Evolutionary conservation across 2,329 filamentous ascomycete species (phyloP), one percentile per base, ranked within the genome.

Genomic region (Diaporthe citrichinensis): DNA sequence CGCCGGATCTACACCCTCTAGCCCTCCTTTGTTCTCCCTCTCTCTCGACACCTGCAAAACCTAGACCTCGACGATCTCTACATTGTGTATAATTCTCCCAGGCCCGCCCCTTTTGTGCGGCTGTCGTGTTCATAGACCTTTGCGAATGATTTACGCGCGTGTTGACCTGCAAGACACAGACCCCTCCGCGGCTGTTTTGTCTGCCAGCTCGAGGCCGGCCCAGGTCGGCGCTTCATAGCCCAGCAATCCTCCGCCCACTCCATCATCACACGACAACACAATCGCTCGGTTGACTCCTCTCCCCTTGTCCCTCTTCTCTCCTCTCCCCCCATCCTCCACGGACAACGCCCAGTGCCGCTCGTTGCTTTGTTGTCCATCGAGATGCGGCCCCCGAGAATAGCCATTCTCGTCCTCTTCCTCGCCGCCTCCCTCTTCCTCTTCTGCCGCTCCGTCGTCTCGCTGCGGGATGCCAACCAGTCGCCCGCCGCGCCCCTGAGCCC

Each of bases 311-410:
- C 31, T 55, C 41, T n/a, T 25, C 44, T 25, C 55, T 34, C 39
- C 28, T 34, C 46, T 3, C 20, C 25, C 53, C 34, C 20, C 25
- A 12, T 20, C 31, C 34, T 39, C 46, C 34, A 46, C 51, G 36
- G 67, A 53, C 58, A 41, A 55, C 71, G 20, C 25, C 36, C 31
- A 44, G 28, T 62, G 58, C 53, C 55, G 46, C 49, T 25, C 51
- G 25, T 65, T 44, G 39, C 25, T 44, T 73, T 65, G 49, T 69
- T 69, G 65, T 67, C 49, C 57, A n/a, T 74, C 76, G 72, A 80
- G 78, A 90, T 90, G 89, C 87, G 89, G 78, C 85, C 89, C 58
- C 88, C 89, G 74, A 87, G 89, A 79, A 85, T 90, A 78, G 85
- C 86, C 80, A 88, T 90, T 74, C 85, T 91, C 80, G 84, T 87